phyloP scores from a whole-genome alignment of 768 basidiomycete species.

The Hygrophoropsis aurantiaca region DNA sequence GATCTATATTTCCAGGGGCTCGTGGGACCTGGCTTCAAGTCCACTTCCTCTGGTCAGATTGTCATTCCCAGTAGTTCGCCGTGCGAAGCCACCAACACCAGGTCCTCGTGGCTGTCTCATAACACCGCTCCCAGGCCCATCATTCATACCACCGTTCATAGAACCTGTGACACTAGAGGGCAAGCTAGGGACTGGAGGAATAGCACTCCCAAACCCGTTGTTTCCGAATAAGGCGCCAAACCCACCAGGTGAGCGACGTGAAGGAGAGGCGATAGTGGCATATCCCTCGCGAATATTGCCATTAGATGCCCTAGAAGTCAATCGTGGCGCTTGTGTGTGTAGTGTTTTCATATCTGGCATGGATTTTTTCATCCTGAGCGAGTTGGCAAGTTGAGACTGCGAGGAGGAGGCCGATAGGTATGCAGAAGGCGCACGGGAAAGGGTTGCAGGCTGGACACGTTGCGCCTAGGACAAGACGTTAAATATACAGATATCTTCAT shows the following conservation, averaged over 20 bases:
- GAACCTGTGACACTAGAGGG: constrained; percentile 53
- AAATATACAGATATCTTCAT: constrained; percentile 7
- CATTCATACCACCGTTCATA: constrained; percentile 43
- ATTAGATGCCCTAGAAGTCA: constrained; percentile 79
- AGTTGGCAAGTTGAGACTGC: constrained; percentile 42
- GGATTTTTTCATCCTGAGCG: constrained; percentile 91
- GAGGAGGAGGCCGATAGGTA: constrained; percentile 62
- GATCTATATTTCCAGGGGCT: constrained; percentile 78
- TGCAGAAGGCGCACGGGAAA: constrained; percentile 80
- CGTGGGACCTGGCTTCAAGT: constrained; percentile 83
- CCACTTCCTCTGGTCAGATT: constrained; percentile 55
- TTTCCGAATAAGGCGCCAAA: constrained; percentile 71
- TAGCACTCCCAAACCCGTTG: constrained; percentile 35
- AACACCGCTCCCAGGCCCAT: constrained; percentile 47
- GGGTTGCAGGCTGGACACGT: constrained; percentile 53
- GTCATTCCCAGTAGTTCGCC: constrained; percentile 41
- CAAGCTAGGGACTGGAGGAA: constrained; percentile 81
- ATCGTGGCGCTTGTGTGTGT: constrained; percentile 75
- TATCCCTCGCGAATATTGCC: constrained; percentile 87
- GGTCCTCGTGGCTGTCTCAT: constrained; percentile 87
- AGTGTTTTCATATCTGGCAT: constrained; percentile 97
- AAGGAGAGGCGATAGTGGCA: constrained; percentile 82
- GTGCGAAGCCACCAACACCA: constrained; percentile 70
- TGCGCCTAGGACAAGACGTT: constrained; percentile 13
- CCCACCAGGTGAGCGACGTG: constrained; percentile 70